phyloP scores from a whole-genome alignment of 2,329 filamentous ascomycete genomes.

The Massarina eburnea region DNA sequence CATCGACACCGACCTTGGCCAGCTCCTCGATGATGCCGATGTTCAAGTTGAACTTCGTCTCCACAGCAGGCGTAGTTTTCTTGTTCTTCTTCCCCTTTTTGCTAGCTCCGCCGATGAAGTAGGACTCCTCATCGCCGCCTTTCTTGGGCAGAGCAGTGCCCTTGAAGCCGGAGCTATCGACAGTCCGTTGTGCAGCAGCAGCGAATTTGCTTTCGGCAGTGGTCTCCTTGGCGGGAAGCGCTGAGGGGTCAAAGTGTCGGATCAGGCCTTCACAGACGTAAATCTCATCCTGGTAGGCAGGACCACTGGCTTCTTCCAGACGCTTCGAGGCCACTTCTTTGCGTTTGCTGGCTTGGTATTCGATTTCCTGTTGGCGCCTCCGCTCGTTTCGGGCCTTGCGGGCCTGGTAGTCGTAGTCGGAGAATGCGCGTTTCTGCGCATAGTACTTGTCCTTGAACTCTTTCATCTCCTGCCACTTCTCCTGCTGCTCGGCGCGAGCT shows the following conservation, averaged over 20 bases:
- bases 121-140: slow-evolving; percentile 84
- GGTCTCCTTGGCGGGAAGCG: slow-evolving; percentile 64
- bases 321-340: slow-evolving; percentile 75
- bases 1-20: slow-evolving; percentile 78
- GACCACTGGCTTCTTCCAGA: slow-evolving; percentile 79
- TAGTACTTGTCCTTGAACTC: slow-evolving; percentile 91
- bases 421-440: slow-evolving; percentile 76
- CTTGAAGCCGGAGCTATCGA: slow-evolving; percentile 82
- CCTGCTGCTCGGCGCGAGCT: slow-evolving; percentile 81
- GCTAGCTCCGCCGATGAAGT: slow-evolving; percentile 70
- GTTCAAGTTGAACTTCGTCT: slow-evolving; percentile 77
- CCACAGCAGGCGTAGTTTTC: slow-evolving; percentile 61
- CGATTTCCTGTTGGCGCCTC: slow-evolving; percentile 77
- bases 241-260: slow-evolving; percentile 83
- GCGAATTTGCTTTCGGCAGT: slow-evolving; percentile 65
- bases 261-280: slow-evolving; percentile 84
- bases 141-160: slow-evolving; percentile 82
- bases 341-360: slow-evolving; percentile 69
- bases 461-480: slow-evolving; percentile 79
- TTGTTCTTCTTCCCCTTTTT: slow-evolving; percentile 92
- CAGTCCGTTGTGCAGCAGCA: slow-evolving; percentile 77
- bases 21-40: slow-evolving; percentile 92
- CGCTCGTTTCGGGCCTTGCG: slow-evolving; percentile 76
- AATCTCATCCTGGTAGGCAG: slow-evolving; percentile 91
- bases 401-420: slow-evolving; percentile 80